Conservation (phyloP, 2,329 filamentous ascomycete species). For the Microsporum canis region DNA sequence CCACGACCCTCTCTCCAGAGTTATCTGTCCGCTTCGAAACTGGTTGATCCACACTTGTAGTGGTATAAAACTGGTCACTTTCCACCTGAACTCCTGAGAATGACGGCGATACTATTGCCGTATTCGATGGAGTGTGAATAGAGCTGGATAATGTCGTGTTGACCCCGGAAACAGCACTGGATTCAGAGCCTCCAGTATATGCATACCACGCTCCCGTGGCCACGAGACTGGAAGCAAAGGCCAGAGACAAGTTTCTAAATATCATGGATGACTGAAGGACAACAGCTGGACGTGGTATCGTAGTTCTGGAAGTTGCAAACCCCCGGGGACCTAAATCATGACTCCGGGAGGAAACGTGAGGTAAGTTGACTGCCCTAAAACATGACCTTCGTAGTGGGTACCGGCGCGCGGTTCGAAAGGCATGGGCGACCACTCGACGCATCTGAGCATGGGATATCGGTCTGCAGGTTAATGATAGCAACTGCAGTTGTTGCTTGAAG, state of each 20-base stretch:
- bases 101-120: conserved; percentile 41
- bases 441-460: conserved; percentile 25
- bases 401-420: conserved; percentile 38
- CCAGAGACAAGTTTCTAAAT: conserved; percentile 38
- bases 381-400: conserved; percentile 32
- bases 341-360: conserved; percentile 27
- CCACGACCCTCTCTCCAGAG: conserved; percentile 72
- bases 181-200: conserved; percentile 28
- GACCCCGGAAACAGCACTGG: conserved; percentile 10
- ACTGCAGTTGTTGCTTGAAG: background rate
- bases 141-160: conserved; percentile 11
- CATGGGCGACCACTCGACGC: conserved; percentile 38
- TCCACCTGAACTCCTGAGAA: conserved; percentile 64
- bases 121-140: conserved; percentile 7
- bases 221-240: conserved; percentile 37
- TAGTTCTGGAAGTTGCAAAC: conserved; percentile 11
- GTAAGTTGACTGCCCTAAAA: background rate
- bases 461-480: background rate
- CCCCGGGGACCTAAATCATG: conserved; percentile 28
- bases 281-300: conserved; percentile 22
- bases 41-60: conserved; percentile 70
- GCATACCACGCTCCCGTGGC: conserved; percentile 41
- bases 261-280: conserved; percentile 38
- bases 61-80: conserved; percentile 80
- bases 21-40: conserved; percentile 81